A percentile compares a stretch with the other conserved stretches of the same genome.
Evolutionary conservation across 805 yeast genomes (phyloP).

Genomic region (Kodamaea sagamina): DNA sequence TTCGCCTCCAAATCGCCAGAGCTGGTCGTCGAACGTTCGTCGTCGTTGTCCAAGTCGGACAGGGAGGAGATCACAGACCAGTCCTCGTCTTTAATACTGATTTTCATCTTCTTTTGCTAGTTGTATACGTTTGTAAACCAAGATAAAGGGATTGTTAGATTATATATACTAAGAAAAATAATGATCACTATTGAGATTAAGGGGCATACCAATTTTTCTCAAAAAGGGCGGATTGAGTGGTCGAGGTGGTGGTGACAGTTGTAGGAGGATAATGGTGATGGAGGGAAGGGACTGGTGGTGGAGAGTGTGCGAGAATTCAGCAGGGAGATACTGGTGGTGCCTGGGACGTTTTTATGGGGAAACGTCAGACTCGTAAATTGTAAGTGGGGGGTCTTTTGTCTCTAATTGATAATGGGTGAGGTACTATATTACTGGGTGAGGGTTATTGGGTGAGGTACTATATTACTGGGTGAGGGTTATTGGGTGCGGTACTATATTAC

Average conservation of each 20-base stretch:
- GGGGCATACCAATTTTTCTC: slow-evolving; percentile 5
- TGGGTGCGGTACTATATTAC: too few species aligned
- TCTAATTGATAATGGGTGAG: too few species aligned
- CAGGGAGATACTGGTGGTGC: background rate
- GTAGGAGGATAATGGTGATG: background rate
- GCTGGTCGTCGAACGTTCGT: slow-evolving; percentile 11
- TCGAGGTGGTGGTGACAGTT: background rate
- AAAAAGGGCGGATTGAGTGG: too few species aligned
- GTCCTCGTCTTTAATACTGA: slow-evolving; percentile 36
- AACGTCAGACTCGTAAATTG: too few species aligned
- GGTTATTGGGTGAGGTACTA: too few species aligned
- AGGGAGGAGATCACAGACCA: slow-evolving; percentile 48
- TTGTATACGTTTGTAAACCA: background rate
- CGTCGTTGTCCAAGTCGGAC: slow-evolving; percentile 34
- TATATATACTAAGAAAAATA: slow-evolving; percentile 5
- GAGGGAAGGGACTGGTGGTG: background rate
- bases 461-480: too few species aligned
- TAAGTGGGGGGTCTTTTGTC: too few species aligned
- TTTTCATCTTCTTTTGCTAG: background rate
- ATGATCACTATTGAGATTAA: slow-evolving; percentile 6
- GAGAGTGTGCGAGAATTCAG: background rate
- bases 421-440: too few species aligned
- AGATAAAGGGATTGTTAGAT: slow-evolving; percentile 1
- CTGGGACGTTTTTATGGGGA: too few species aligned
- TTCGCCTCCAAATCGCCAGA: background rate